Conservation (phyloP, 2,329 filamentous ascomycete species). For the Fusarium proliferatum region DNA sequence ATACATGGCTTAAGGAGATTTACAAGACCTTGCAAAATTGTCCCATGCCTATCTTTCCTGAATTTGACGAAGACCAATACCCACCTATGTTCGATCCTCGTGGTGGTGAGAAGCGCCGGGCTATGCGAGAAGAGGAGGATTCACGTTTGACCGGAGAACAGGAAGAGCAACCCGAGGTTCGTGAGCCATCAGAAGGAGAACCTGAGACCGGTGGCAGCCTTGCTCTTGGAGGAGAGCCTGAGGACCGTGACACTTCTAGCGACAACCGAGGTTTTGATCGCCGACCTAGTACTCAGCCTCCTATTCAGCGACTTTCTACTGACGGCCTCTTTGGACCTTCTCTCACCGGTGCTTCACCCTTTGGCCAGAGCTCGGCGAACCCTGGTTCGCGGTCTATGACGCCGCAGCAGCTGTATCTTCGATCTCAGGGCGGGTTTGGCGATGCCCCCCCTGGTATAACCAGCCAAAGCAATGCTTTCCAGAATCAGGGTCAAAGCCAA, state of each 20-base stretch:
- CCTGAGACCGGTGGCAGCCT: constrained; percentile 85
- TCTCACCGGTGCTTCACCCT: constrained; percentile 57
- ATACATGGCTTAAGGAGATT: constrained; percentile 50
- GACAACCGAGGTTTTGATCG: constrained; percentile 66
- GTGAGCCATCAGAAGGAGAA: constrained; percentile 73
- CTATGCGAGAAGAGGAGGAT: constrained; percentile 79
- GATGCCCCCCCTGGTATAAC: constrained; percentile 70
- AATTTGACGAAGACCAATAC: constrained; percentile 38
- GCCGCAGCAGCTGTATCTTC: constrained; percentile 79
- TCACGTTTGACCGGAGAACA: constrained; percentile 59
- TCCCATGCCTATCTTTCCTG: constrained; percentile 44
- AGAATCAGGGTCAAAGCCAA: constrained; percentile 54
- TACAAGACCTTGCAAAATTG: constrained; percentile 54
- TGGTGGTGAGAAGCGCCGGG: constrained; percentile 83
- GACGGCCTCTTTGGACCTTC: constrained; percentile 67
- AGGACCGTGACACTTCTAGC: constrained; percentile 73
- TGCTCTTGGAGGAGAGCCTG: constrained; percentile 91
- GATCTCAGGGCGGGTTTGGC: constrained; percentile 69
- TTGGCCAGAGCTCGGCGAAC: constrained; percentile 61
- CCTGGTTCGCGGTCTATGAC: constrained; percentile 77
- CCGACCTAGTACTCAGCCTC: constrained; percentile 77
- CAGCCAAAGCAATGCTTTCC: constrained; percentile 59
- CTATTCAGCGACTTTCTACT: constrained; percentile 73
- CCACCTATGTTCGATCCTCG: constrained; percentile 86
- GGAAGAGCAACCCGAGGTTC: constrained; percentile 59